Base-by-base conservation (phyloP, 2,329 filamentous ascomycete species). In the Fragosphaeria purpurea region DNA sequence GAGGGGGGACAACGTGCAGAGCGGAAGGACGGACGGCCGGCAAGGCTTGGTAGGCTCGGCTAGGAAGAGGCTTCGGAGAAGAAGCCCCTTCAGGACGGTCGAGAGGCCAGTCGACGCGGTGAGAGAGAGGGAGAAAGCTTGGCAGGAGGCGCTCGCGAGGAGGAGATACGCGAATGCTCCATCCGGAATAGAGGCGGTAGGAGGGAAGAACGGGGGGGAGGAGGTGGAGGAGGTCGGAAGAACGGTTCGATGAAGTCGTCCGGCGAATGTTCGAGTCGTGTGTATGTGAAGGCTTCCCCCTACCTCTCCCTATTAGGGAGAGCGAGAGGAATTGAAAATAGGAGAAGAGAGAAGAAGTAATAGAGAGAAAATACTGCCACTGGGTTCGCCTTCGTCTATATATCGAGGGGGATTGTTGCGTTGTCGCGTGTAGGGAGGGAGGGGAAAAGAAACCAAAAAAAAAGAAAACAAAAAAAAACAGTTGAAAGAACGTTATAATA, bases 181-280 rank as follows among this genome's bases (percentile, higher is more conserved):
- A 50, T 53, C 40, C 44, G 50, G 51, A 33, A 40, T 48, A 46
- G 32, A 37, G 12, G 13, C 34, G 12, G 32, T n/a, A 32, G 30
- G 41, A 13, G 33, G 12, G 38, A 47, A 30, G 38, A 45, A 6
- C 7, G 13, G 32, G 41, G 13, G 3, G 46, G 41, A 13, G 7
- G 22, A 12, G 33, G 9, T n/a, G 32, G 13, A 4, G 6, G 39
- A 11, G 8, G 22, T 22, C 22, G 22, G 22, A 22, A 22, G 22
- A 22, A 22, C 22, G 22, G 22, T 22, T 22, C 22, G 22, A 22
- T 22, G 22, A 22, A 22, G 22, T 22, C 22, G 22, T 22, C 22
- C 22, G 22, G 22, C 22, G 22, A 22, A 22, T 22, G 22, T 22
- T 22, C 22, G 22, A 22, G 22, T 22, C 22, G 22, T 22, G 22